Evolutionary conservation across 2,329 filamentous ascomycete species (phyloP), one percentile per base, ranked within the genome.

Genomic region (Hypoxylon sp.): DNA sequence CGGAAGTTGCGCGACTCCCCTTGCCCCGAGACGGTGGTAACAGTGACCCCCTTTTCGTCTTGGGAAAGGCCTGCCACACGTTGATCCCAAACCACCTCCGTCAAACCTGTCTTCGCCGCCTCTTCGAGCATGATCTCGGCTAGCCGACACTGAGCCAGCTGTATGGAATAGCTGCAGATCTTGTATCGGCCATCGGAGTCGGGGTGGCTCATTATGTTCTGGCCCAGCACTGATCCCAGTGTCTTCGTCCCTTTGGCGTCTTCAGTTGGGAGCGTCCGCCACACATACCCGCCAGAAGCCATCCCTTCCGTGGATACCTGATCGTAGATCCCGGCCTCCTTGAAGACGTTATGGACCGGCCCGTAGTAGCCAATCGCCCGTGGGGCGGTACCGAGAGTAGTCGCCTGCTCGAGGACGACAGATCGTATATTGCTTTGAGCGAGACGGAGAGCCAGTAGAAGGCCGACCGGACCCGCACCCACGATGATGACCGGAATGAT

Each of bases 91-190:
- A 62, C 22, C 14, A 62, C 48, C 22, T 62, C 28, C 9, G 24
- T 32, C 12, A 62, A 33, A 2, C 60, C 60, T 3, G 60, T 62
- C 18, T 52, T 62, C 20, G 9, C 32, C 14, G 52, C 46, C 14
- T 62, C 42, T 40, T 57, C 60, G 1, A 62, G 22, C 28, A 62
- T 56, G 30, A 62, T 62, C 40, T 62, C 60, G 6, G 60, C 52
- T 9, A 62, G 60, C 24, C 60, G 60, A 24, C 52, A 56, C n/a
- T 62, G 60, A 26, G 60, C 60, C n/a, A 62, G 48, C 20, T 62
- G 60, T 28, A 62, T 62, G 1, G 60, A 62, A 26, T 62, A 62
- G 18, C 20, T 48, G 28, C 60, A 54, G 3, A 48, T 49, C 38
- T 45, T 46, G 26, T 57, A 62, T 30, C 33, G 48, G 1, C 60